Evolutionary conservation across 176 grass and related monocot species (phyloP).

Genomic region (Cocos nucifera): DNA sequence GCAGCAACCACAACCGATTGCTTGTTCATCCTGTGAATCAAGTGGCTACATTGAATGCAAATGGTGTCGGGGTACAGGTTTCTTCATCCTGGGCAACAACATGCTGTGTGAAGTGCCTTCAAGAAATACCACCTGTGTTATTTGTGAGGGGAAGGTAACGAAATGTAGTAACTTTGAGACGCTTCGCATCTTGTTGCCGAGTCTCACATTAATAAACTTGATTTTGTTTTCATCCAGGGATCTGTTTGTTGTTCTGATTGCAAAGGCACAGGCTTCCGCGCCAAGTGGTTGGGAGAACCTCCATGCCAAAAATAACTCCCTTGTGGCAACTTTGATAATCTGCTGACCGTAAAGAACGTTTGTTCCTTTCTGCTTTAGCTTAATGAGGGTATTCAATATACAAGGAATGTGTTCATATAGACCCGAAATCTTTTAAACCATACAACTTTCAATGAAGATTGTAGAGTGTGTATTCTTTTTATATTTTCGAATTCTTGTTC

Average conservation of each 20-base stretch:
- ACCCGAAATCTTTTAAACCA: no score
- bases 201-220: no score
- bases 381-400: no score
- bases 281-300: slow-evolving; percentile 81
- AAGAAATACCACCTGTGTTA: slow-evolving; percentile 66
- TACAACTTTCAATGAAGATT: no score
- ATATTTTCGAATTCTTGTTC: no score
- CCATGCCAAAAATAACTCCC: neutral
- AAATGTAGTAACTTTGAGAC: neutral
- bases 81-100: slow-evolving; percentile 85
- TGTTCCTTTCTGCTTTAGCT: no score
- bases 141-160: slow-evolving; percentile 77
- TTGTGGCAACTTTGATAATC: no score
- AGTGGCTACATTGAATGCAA: slow-evolving; percentile 79
- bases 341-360: no score
- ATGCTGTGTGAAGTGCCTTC: slow-evolving; percentile 93
- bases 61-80: slow-evolving; percentile 80
- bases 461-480: no score
- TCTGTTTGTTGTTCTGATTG: slow-evolving; percentile 54
- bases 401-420: no score
- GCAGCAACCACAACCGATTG: slow-evolving; percentile 81
- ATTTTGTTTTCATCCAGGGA: slow-evolving; percentile 35
- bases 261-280: slow-evolving; percentile 82
- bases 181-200: no score
- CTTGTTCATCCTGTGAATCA: slow-evolving; percentile 64